Base-by-base conservation (phyloP, 2,329 filamentous ascomycete species). In the Colletotrichum noveboracense region DNA sequence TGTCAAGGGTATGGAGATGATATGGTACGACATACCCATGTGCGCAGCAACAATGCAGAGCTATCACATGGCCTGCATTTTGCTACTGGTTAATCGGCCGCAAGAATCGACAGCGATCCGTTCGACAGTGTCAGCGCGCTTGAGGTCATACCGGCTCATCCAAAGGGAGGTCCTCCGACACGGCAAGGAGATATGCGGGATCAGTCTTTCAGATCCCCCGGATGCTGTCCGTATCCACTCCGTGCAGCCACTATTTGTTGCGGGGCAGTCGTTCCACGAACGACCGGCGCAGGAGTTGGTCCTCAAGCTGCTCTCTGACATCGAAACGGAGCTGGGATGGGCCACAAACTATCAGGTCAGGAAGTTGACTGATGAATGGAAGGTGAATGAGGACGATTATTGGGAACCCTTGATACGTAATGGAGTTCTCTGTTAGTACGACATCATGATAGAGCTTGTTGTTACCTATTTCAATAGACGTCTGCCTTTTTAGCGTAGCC, bases 1-100 rank as follows among this genome's bases (percentile, higher is more conserved):
- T 8, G 34, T 14, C 5, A 12, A 21, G 9, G 56, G 26, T 1
- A 90, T 88, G 81, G 87, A 83, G 1, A 90, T 93, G 79, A 87
- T 92, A 14, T 94, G 92, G 91, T 93, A 92, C 81, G 88, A 88
- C 68, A 86, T 91, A 1, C 88, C 91, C 0, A 89, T 93, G 87
- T 94, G 91, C 82, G 91, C 90, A 0, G 91, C 91, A 4, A 91
- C 91, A 2, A 93, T 93, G 88, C 91, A 93, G 79, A 88, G 88
- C 75, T 93, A 92, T 77, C 90, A 93, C 79, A 93, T 93, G 85
- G 91, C 90, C 1, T 88, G 90, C 58, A 91, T 93, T 13, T 87
- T 93, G 6, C 81, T 94, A 0, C 86, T 92, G 14, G 87, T 66
- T 2, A 72, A 61, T 52, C 32, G 34, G 9, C 62, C 62, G 6